Percentiles rank a stretch among this genome's conserved stretches.
Conservation (phyloP, 1,139 yeast genomes). For the Geotrichum australiense region DNA sequence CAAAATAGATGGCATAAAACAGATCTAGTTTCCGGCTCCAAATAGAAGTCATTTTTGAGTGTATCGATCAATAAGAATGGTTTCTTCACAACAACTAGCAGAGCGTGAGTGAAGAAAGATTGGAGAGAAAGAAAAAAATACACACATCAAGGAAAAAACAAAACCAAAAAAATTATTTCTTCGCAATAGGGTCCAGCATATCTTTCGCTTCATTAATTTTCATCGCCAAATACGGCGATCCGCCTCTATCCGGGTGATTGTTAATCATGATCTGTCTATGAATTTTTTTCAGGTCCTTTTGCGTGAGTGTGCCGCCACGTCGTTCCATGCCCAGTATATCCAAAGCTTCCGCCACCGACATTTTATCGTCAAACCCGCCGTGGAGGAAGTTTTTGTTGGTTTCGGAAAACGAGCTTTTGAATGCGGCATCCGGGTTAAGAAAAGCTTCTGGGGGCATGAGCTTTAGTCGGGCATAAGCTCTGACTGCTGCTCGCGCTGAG, state of each 20-base stretch:
- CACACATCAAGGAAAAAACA: not conserved
- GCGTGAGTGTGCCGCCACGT: constrained; percentile 20
- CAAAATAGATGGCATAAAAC: constrained; percentile 46
- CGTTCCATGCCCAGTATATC: constrained; percentile 30
- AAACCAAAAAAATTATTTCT: constrained; percentile 1
- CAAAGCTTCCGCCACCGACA: constrained; percentile 35
- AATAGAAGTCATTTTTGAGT: constrained; percentile 1
- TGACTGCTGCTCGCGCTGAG: constrained; percentile 31
- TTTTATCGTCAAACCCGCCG: constrained; percentile 34
- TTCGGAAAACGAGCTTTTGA: constrained; percentile 12
- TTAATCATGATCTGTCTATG: constrained; percentile 59
- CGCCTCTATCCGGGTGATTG: constrained; percentile 75
- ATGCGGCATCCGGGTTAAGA: constrained; percentile 14
- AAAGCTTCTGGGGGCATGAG: constrained; percentile 33
- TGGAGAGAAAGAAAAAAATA: not conserved
- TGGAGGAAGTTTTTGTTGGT: constrained; percentile 20
- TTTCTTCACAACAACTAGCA: not conserved
- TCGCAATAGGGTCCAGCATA: constrained; percentile 40
- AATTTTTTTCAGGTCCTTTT: constrained; percentile 41
- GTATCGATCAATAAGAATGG: not conserved
- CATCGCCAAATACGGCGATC: constrained; percentile 62
- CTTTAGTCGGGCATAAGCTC: constrained; percentile 31
- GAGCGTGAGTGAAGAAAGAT: not conserved
- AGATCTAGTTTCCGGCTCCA: constrained; percentile 35
- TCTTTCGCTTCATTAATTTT: constrained; percentile 74